Evolutionary conservation across 2,329 filamentous ascomycete species (phyloP).

Genomic region (Sporothrix pallida): DNA sequence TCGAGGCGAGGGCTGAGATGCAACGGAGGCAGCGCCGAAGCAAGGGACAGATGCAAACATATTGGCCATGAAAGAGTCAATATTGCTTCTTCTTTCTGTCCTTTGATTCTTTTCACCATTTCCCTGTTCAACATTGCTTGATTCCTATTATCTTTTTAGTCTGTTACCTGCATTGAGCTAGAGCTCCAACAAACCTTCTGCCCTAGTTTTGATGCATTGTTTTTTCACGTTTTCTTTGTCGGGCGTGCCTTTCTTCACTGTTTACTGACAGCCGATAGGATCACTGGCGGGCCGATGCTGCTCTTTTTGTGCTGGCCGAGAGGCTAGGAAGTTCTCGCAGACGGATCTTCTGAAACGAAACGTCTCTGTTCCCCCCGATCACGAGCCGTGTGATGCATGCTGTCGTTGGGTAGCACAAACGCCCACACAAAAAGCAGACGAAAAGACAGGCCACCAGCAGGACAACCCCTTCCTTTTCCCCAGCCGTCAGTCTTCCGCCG

Average conservation of each 20-base stretch:
- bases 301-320: neutral
- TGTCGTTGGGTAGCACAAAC: constrained; percentile 10
- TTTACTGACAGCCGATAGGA: constrained; percentile 13
- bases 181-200: neutral
- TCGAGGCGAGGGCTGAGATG: neutral
- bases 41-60: neutral
- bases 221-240: too few relatives aligned
- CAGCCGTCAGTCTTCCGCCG: neutral
- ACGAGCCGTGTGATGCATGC: constrained; percentile 18
- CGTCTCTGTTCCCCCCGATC: constrained; percentile 10
- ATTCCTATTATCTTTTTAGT: too few relatives aligned
- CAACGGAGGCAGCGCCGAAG: neutral
- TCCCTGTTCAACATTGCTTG: neutral
- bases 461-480: neutral
- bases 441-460: neutral
- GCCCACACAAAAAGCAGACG: too few relatives aligned
- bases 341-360: constrained; percentile 22
- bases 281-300: neutral
- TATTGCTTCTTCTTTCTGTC: neutral
- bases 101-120: neutral
- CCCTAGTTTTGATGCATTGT: neutral
- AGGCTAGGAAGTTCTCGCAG: neutral
- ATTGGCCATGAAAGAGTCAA: neutral
- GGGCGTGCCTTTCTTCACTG: neutral
- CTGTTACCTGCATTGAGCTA: too few relatives aligned